These are phyloP conservation scores for Aspergillus eucalypticola DNA, from an alignment of 2,329 filamentous ascomycete species.

Conservation along the genomic window DNA sequence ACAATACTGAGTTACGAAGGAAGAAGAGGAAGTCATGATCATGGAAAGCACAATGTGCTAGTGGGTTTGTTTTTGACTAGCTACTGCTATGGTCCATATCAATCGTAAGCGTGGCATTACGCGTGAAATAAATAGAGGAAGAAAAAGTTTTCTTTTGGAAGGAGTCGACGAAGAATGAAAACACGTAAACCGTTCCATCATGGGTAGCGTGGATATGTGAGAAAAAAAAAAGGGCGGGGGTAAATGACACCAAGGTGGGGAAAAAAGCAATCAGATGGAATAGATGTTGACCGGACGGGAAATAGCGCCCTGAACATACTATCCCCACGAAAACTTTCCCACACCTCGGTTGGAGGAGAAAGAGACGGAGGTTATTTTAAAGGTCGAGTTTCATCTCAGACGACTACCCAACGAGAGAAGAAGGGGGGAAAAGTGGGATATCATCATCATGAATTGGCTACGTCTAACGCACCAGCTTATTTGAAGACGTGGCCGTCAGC, in stretches of 20 bases:
- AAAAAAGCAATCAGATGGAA: neutral
- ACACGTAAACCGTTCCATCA: constrained; percentile 23
- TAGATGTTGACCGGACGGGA: neutral
- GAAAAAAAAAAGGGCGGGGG: neutral
- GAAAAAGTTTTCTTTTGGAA: constrained; percentile 14
- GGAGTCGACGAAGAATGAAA: constrained; percentile 16
- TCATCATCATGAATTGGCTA: constrained; percentile 23
- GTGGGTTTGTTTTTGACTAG: constrained; percentile 14
- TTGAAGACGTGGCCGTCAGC: constrained; percentile 99
- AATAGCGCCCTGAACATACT: neutral
- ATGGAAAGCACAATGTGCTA: constrained; percentile 7
- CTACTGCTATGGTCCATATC: constrained; percentile 22
- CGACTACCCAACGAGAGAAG: constrained; percentile 13
- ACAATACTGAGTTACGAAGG: too few relatives aligned
- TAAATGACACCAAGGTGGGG: neutral
- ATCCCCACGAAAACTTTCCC: neutral
- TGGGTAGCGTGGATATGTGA: constrained; percentile 13
- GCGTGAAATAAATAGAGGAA: constrained; percentile 2
- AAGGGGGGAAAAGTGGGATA: constrained; percentile 12
- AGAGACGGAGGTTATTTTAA: constrained; percentile 6
- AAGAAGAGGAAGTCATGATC: neutral
- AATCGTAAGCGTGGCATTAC: constrained; percentile 22
- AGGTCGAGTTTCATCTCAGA: constrained; percentile 11
- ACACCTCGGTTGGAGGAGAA: neutral
- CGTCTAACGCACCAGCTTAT: constrained; percentile 57